Base-by-base conservation (phyloP, 2,329 filamentous ascomycete species). In the Fusarium sp. region DNA sequence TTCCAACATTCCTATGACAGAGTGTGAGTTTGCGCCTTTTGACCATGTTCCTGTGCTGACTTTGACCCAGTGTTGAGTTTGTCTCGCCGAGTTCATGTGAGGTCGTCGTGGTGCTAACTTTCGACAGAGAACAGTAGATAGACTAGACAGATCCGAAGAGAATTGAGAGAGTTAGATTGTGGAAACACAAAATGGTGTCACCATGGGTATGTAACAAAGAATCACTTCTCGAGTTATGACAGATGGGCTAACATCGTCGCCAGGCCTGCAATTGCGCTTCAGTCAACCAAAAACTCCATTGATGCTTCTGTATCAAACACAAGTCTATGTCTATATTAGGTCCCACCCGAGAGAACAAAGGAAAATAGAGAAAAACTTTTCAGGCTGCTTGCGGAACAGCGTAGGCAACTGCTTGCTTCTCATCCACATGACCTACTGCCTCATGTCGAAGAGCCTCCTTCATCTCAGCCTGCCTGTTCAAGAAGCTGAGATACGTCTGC, bases 401-500 rank as follows among this genome's bases (percentile, higher is more conserved):
- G 46, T 57, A 65, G 5, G 66, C 17, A 27, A 49, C 12, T 7
- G 11, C 31, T 5, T 58, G 22, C 27, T 40, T 42, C 31, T 24
- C 57, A 0, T 60, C 29, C 7, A 56, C 51, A 36, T 29, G 58
- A 22, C 16, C 31, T 16, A 49, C 64, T 3, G 31, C 64, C 16
- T 55, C 61, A 12, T 66, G 67, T 14, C 68, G 56, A 10, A 51
- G 16, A 10, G 62, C 68, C 66, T 78, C 76, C 36, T 77, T 63
- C 5, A 76, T 35, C 80, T 94, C 94, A 2, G 93, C 94, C 70
- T 86, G 85, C 77, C 92, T 88, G 78, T 97, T 97, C 78, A 97
- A 82, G 81, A 91, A 93, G 75, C 92, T 94, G 76, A 98, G 79
- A 85, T 98, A 98, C 1, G 94, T 95, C 87, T 98, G 95, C 95